Evolutionary conservation across 768 basidiomycete species (phyloP).

Genomic region (Amylocystis lapponica): DNA sequence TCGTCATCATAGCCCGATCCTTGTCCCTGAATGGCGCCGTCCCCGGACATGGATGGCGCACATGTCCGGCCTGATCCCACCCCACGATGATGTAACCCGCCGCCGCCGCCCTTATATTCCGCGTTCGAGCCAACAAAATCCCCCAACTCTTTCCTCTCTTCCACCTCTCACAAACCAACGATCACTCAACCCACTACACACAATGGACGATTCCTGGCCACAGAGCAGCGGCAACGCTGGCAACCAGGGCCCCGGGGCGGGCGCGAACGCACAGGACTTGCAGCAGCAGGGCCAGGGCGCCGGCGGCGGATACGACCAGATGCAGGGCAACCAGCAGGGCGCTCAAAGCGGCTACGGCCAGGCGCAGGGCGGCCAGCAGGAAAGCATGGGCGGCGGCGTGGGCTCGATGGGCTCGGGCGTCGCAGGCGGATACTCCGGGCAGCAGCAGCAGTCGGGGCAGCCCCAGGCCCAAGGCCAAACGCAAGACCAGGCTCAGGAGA

Average conservation of each 20-base stretch:
- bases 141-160: background rate
- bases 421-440: constrained; percentile 17
- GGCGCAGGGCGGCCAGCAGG: constrained; percentile 6
- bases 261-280: constrained; percentile 10
- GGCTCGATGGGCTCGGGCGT: constrained; percentile 22
- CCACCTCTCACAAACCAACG: background rate
- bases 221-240: constrained; percentile 8
- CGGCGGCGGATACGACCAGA: constrained; percentile 18
- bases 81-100: constrained; percentile 13
- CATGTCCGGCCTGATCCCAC: background rate
- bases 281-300: constrained; percentile 15
- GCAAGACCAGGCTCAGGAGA: constrained; percentile 8
- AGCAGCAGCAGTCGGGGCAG: constrained; percentile 7
- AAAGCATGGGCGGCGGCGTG: constrained; percentile 19
- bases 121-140: background rate
- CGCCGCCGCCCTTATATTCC: constrained; percentile 1
- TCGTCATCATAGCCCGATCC: too few relatives aligned
- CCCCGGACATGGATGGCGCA: background rate
- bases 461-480: constrained; percentile 3
- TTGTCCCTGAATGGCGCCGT: too few relatives aligned
- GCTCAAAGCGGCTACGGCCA: too few relatives aligned
- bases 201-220: constrained; percentile 5
- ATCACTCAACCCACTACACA: constrained; percentile 6
- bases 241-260: constrained; percentile 11
- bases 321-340: constrained; percentile 11